Percentiles rank a stretch among this genome's conserved stretches.
These are phyloP conservation scores for Agaricus bisporus DNA, from an alignment of 768 basidiomycete genomes.

Conservation along the genomic window DNA sequence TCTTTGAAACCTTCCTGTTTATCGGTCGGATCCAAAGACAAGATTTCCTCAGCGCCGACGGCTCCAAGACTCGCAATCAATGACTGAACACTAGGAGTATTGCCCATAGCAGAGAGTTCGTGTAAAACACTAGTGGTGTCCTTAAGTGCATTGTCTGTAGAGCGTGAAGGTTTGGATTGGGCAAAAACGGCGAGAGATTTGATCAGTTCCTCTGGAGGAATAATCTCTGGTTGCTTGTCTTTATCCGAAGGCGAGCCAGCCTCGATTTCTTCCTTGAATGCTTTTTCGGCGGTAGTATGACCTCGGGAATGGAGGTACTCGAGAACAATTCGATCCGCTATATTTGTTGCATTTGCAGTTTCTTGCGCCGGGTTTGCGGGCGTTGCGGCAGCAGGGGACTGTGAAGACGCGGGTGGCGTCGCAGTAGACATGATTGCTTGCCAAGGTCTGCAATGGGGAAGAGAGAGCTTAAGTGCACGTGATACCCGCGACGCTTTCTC, in stretches of 20 bases:
- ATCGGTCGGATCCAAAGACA: constrained; percentile 77
- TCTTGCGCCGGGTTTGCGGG: constrained; percentile 37
- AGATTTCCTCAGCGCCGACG: constrained; percentile 76
- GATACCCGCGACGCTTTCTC: constrained; percentile 24
- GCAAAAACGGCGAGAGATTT: constrained; percentile 60
- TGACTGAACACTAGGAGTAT: constrained; percentile 66
- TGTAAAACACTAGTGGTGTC: constrained; percentile 61
- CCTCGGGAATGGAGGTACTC: constrained; percentile 47
- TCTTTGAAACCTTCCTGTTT: constrained; percentile 83
- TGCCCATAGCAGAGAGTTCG: constrained; percentile 64
- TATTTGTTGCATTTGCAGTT: constrained; percentile 25
- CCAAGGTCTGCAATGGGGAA: not conserved
- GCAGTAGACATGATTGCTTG: constrained; percentile 35
- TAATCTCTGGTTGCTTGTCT: constrained; percentile 35
- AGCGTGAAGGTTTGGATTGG: constrained; percentile 52
- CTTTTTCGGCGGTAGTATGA: constrained; percentile 41
- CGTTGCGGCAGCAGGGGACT: constrained; percentile 42
- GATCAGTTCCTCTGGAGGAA: constrained; percentile 43
- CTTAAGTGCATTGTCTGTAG: constrained; percentile 67
- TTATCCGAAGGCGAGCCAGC: constrained; percentile 37
- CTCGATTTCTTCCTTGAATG: constrained; percentile 38
- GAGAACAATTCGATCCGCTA: constrained; percentile 37
- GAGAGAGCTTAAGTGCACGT: constrained; percentile 18
- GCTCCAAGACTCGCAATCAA: constrained; percentile 73
- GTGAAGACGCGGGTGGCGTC: constrained; percentile 46